Evolutionary conservation across 176 grass and related monocot species (phyloP), one percentile per base, ranked within the genome.

Genomic region (Avena atlantica): DNA sequence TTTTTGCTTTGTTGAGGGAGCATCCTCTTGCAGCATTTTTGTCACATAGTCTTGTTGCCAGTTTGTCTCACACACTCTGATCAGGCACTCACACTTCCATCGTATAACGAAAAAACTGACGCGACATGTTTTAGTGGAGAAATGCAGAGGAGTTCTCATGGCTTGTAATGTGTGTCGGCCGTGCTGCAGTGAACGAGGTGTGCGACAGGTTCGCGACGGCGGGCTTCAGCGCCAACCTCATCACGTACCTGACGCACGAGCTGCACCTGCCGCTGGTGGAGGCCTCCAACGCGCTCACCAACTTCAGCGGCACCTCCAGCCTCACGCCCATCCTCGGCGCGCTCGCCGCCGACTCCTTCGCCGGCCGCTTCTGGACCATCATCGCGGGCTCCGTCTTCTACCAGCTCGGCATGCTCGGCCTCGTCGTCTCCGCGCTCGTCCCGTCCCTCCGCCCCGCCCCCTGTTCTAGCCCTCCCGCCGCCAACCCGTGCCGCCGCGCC

Each of bases 301-400:
- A 91, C 89, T 91, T 94, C 73, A 5, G 57, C 53, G 95, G 95
- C 89, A 92, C 92, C 15, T 55, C 95, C 8, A 70, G 84, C 79
- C 74, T 97, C 5, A 97, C 87, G 7, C 95, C 95, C 16, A 86
- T 97, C 84, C 66, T 97, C 8, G 95, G 92, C 51, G 95, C 84
- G 61, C 70, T 97, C 69, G 84, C 91, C 56, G 88, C 95, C 16
- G 92, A 97, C 82, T 79, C 92, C 57, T 91, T 88, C 80, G 86
- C 84, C 15, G 95, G 90, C 79, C 92, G 92, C 74, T 97, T 94
- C 89, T 92, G 92, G 92, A 89, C 82, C 63, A 92, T 94, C 77
- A 90, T 87, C 56, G 85, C 76, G 6, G 94, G 94, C 49, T 88
- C 91, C 60, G 8, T 89, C 17, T 24, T 93, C 70, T 96, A 96